A percentile compares a stretch with the other conserved stretches of the same genome.
phyloP scores from a whole-genome alignment of 208 protist species.

The Leishmania arabica region DNA sequence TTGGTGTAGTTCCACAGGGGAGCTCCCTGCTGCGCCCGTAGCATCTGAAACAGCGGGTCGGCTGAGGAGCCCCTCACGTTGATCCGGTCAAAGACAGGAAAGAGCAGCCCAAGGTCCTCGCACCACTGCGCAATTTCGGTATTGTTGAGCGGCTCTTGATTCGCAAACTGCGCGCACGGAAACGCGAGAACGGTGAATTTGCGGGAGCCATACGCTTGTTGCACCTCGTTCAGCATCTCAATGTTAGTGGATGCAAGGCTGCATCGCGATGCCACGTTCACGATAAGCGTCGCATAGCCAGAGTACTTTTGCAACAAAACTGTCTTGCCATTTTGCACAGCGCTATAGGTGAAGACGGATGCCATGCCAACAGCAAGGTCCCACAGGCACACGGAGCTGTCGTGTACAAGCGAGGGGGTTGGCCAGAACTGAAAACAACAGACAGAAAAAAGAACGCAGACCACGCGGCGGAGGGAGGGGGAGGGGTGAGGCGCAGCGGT shows the following conservation, averaged over 20 bases:
- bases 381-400: not conserved
- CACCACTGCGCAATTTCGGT: slow-evolving; percentile 45
- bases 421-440: not conserved
- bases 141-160: slow-evolving; percentile 60
- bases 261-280: slow-evolving; percentile 72
- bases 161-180: slow-evolving; percentile 66
- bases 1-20: slow-evolving; percentile 81
- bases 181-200: slow-evolving; percentile 64
- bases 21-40: slow-evolving; percentile 47
- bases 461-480: not conserved
- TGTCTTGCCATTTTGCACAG: slow-evolving; percentile 26
- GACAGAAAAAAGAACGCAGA: not conserved
- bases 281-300: slow-evolving; percentile 54
- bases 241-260: slow-evolving; percentile 53
- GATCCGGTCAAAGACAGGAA: slow-evolving; percentile 65
- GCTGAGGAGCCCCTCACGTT: slow-evolving; percentile 50
- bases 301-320: slow-evolving; percentile 48
- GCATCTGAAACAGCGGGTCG: slow-evolving; percentile 61
- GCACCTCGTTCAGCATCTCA: slow-evolving; percentile 46
- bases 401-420: not conserved
- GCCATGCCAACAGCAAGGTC: slow-evolving; percentile 6
- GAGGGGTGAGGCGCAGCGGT: not conserved
- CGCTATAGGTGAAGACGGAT: slow-evolving; percentile 38
- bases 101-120: slow-evolving; percentile 26
- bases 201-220: slow-evolving; percentile 28